Evolutionary conservation across 148 eudicot genomes (phyloP), one percentile per base, ranked within the genome.

Genomic region (Pharnaceum exiguum): DNA sequence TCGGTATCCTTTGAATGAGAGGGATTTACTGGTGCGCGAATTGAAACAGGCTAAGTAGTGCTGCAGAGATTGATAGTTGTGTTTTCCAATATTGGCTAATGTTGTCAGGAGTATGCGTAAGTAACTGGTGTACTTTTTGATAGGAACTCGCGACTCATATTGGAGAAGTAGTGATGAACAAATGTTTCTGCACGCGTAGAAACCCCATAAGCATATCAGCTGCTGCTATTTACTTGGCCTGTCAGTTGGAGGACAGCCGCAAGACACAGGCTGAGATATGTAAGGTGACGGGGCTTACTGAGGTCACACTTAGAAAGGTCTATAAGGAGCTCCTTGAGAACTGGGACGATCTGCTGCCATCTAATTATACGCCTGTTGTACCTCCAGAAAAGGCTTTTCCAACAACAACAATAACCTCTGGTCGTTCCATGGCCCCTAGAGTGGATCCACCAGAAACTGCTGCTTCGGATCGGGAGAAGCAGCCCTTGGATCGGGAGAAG

Each of bases 301-400:
- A 93, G 67, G 98, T 93, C 16, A 93, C 96, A 22, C 79, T 93
- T 25, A 78, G 98, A 19, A 93, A 93, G 66, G 98, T 93, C 21
- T 93, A 93, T 80, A 93, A 93, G 72, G 98, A 93, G 71, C 77
- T 93, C 7, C 62, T 93, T 46, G 98, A 93, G 59, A 93, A 93
- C 46, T 93, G 96, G 98, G 96, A 93, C 49, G 95, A 93, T 80
- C 87, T 93, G 5, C 98, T 88, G 37, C 98, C 98, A 18, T 76
- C 94, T 24, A 85, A 88, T 61, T 93, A 93, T 48, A 87, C 86
- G 12, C 98, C 98, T 1, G 96, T 88, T 58, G 90, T 93, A 53
- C 96, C 96, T 57, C 96, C 96, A 23, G 98, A 93, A 71, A 93
- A 93, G 66, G 98, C 98, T 22, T 93, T 93, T 72, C 98, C 96